Conservation (phyloP, 345 rosid species). For the Barbarea vulgaris region DNA sequence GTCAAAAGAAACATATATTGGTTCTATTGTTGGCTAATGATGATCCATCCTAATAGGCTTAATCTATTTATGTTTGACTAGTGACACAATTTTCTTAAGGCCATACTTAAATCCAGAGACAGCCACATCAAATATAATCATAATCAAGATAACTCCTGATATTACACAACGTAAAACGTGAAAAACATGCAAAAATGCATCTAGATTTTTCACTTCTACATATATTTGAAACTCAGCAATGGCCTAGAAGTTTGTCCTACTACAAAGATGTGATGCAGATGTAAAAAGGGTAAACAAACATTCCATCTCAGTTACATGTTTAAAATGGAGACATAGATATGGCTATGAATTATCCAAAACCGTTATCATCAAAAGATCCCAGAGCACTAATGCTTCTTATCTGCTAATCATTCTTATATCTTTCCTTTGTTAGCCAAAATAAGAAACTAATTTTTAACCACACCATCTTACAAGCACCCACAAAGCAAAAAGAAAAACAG, state of each 20-base stretch:
- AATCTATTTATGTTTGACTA: neutral
- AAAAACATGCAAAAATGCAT: neutral
- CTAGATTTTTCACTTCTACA: neutral
- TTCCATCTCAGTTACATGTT: neutral
- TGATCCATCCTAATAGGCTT: neutral
- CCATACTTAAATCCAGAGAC: neutral
- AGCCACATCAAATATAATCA: neutral
- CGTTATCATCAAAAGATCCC: neutral
- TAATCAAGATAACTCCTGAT: neutral
- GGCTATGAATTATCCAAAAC: neutral
- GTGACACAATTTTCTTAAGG: neutral
- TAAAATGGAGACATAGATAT: neutral
- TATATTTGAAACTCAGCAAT: neutral
- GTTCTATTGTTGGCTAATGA: neutral
- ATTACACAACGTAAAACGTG: neutral
- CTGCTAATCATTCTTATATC: constrained; percentile 1
- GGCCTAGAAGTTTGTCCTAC: neutral
- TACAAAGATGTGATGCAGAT: neutral
- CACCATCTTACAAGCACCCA: neutral
- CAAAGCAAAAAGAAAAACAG: neutral
- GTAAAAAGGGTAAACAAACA: neutral
- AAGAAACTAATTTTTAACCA: neutral
- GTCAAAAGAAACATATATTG: neutral
- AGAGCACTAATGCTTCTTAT: neutral
- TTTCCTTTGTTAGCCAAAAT: neutral